Conservation (phyloP, 1,139 yeast species). For the Geotrichum fermentans region DNA sequence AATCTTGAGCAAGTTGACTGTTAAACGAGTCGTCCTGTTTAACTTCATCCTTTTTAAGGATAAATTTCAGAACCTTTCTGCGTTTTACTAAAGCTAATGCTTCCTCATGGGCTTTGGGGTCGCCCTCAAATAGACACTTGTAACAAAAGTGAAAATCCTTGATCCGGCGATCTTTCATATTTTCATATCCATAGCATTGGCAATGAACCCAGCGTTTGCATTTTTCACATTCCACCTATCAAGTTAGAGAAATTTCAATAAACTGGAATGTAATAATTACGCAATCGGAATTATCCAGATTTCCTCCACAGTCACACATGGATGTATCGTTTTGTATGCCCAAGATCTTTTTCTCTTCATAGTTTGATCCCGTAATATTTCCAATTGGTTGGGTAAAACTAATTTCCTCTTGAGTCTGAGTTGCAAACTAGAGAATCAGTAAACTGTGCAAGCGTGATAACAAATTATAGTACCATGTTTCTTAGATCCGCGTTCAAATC, state of each 20-base stretch:
- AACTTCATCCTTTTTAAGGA: slow-evolving; percentile 12
- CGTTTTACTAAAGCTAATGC: slow-evolving; percentile 10
- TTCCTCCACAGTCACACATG: slow-evolving; percentile 10
- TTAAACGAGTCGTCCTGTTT: slow-evolving; percentile 5
- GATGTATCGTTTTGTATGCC: background rate
- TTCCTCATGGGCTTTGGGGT: slow-evolving; percentile 8
- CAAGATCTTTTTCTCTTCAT: background rate
- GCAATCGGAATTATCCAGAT: background rate
- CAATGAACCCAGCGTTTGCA: slow-evolving; percentile 18
- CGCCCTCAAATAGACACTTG: slow-evolving; percentile 10
- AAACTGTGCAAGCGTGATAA: background rate
- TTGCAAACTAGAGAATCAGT: slow-evolving; percentile 7
- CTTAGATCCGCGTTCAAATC: slow-evolving; percentile 7
- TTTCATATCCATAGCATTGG: slow-evolving; percentile 15
- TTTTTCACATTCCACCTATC: slow-evolving; percentile 15
- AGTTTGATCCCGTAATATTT: no score
- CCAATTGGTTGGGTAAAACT: slow-evolving; percentile 10
- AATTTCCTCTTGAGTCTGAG: slow-evolving; percentile 15
- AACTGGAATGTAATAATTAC: background rate
- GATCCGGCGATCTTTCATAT: slow-evolving; percentile 1
- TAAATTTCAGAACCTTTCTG: slow-evolving; percentile 8
- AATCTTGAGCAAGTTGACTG: slow-evolving; percentile 1
- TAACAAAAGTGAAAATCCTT: slow-evolving; percentile 16
- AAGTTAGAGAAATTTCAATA: background rate
- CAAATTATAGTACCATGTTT: slow-evolving; percentile 18